These are phyloP conservation scores for Polyporus arcularius DNA, from an alignment of 768 basidiomycete genomes.

Conservation along the genomic window DNA sequence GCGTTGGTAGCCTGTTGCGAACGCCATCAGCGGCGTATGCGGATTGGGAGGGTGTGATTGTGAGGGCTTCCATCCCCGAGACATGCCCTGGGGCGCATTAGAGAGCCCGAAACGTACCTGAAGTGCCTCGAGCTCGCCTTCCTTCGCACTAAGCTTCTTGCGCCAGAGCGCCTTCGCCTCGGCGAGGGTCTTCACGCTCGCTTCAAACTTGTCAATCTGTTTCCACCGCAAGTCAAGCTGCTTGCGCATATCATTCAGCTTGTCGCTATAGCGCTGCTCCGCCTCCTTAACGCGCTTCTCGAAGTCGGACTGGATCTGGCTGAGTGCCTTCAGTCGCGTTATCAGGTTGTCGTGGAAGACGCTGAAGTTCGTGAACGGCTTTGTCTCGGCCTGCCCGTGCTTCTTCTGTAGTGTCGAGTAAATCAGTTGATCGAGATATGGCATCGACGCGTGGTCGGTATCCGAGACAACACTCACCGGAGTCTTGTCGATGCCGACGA, in stretches of 20 bases:
- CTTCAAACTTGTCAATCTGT: slow-evolving; percentile 81
- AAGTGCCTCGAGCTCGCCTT: slow-evolving; percentile 86
- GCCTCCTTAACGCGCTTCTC: slow-evolving; percentile 83
- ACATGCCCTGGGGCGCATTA: slow-evolving; percentile 2
- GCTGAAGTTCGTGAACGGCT: slow-evolving; percentile 90
- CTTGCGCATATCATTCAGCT: slow-evolving; percentile 75
- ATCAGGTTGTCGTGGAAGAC: slow-evolving; percentile 96
- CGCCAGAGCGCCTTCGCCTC: slow-evolving; percentile 86
- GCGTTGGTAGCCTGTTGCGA: slow-evolving; percentile 69
- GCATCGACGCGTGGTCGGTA: too few species aligned
- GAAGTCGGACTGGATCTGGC: slow-evolving; percentile 82
- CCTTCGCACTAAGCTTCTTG: slow-evolving; percentile 75
- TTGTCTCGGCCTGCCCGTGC: slow-evolving; percentile 75
- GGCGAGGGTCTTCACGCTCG: slow-evolving; percentile 76
- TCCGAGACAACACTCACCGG: slow-evolving; percentile 50
- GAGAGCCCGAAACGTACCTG: slow-evolving; percentile 47
- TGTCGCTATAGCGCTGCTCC: slow-evolving; percentile 72
- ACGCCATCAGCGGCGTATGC: slow-evolving; percentile 65
- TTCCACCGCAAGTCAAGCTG: slow-evolving; percentile 88
- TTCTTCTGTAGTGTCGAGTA: slow-evolving; percentile 57
- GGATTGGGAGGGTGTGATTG: background rate
- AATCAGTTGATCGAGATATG: background rate
- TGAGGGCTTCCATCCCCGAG: slow-evolving; percentile 33
- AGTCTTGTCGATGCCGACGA: slow-evolving; percentile 86
- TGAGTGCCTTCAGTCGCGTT: slow-evolving; percentile 79